Percentiles rank a stretch among this genome's conserved stretches.
phyloP scores from a whole-genome alignment of 2,329 filamentous ascomycete species.

The Alternaria viburni region DNA sequence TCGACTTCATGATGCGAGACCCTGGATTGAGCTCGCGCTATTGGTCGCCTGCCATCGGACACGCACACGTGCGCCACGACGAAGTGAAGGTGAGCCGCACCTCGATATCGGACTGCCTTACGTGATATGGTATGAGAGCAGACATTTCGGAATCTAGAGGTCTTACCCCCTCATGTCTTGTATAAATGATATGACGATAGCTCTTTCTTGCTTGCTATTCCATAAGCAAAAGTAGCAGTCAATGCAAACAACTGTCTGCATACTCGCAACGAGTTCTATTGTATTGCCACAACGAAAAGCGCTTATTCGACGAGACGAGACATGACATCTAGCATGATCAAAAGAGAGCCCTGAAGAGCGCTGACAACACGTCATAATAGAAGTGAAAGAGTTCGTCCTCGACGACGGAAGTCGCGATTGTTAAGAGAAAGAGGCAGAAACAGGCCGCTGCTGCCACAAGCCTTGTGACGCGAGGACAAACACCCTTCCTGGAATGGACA shows the following conservation, averaged over 20 bases:
- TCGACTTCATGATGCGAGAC: neutral
- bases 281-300: neutral
- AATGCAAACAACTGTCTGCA: neutral
- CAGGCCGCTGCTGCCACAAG: neutral
- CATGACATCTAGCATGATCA: neutral
- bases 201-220: neutral
- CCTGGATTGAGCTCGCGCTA: neutral
- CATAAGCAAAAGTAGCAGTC: neutral
- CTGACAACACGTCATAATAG: neutral
- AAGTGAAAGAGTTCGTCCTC: neutral
- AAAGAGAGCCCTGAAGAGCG: neutral
- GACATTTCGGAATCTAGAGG: neutral
- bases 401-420: neutral
- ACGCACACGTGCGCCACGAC: neutral
- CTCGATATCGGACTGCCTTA: neutral
- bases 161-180: neutral
- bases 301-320: neutral
- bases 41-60: neutral
- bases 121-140: neutral
- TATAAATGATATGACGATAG: neutral
- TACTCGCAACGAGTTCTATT: neutral
- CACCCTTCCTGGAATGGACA: neutral
- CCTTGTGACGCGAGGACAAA: neutral
- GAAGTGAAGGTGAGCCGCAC: slow-evolving; percentile 3
- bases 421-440: neutral